Evolutionary conservation across 1,284 basidiomycete species (phyloP).

Genomic region (Ceratobasidium sp.): DNA sequence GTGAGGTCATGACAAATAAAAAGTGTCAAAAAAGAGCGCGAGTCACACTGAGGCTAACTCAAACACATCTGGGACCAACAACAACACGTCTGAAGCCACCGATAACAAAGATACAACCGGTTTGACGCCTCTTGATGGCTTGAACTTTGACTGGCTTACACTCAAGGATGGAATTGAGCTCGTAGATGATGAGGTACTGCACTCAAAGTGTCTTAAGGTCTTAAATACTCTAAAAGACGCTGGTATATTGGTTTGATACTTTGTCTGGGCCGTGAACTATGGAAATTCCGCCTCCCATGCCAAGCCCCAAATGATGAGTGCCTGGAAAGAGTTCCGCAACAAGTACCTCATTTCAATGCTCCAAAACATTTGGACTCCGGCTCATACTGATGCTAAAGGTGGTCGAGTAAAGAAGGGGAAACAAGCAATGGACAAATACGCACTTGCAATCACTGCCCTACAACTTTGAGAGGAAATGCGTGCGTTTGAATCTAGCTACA

Average conservation of each 20-base stretch:
- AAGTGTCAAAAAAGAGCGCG: neutral
- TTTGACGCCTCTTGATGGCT: neutral
- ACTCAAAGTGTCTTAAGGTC: neutral
- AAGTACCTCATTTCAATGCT: neutral
- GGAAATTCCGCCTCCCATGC: neutral
- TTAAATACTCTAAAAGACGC: neutral
- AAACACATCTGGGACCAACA: neutral
- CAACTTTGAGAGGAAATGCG: neutral
- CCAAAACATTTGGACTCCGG: neutral
- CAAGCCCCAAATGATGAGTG: neutral
- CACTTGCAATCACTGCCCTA: neutral
- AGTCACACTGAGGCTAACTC: too few relatives aligned
- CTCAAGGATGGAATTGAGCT: too few relatives aligned
- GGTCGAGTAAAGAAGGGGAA: neutral
- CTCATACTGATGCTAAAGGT: neutral
- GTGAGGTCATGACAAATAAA: too few relatives aligned
- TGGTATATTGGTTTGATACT: neutral
- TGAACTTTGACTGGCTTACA: neutral
- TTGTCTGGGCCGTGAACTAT: slow-evolving; percentile 16
- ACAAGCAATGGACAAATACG: neutral
- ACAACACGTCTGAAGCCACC: neutral
- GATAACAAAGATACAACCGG: neutral
- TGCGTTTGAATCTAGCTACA: neutral
- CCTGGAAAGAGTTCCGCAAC: neutral
- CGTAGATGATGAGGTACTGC: neutral